Base-by-base conservation (phyloP, 108 stramenopile genomes). In the Cafeteria roenbergensis region DNA sequence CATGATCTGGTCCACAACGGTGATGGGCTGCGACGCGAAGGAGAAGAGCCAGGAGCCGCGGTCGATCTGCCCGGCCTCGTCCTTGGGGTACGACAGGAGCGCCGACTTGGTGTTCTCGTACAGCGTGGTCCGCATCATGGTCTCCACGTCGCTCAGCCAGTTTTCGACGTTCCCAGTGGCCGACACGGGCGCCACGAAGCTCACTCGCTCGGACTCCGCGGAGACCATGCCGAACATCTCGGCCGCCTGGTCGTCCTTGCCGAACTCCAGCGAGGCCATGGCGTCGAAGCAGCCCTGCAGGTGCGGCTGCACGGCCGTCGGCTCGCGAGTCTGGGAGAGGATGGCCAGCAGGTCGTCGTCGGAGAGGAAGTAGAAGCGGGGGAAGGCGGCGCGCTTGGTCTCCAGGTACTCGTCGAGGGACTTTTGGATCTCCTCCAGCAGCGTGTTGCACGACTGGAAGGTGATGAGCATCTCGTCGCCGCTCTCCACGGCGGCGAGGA, bases 281-380 rank as follows among this genome's bases (percentile, higher is more conserved):
- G 82, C 82, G 76, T 84, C 84, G 65, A 84, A 84, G 69, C 84
- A 82, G 72, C 82, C 82, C 25, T 82, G 71, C 31, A 84, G 62
- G 63, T 84, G 84, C n/a, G 84, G 81, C 62, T 84, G 84, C 34
- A 84, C 84, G 8, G 84, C 84, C 30, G 78, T 80, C 9, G 84
- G 84, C 52, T 84, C 78, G 60, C 82, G 81, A 2, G 84, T 71
- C 57, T 83, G 80, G 28, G 82, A 78, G 28, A 84, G 78, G 57
- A 84, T 84, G 55, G 82, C 84, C 28, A 84, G 77, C 61, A 82
- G 77, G 64, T 83, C 83, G 60, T 82, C 83, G 62, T 82, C 78
- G 34, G 81, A 78, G 14, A 85, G 75, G 72, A 85, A 85, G 66
- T 85, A 85, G 72, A 85, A 85, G 22, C 83, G 64, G 1, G 84